These are phyloP conservation scores for Penicillium samsonianum DNA, from an alignment of 495 filamentous ascomycete genomes.

Conservation along the genomic window DNA sequence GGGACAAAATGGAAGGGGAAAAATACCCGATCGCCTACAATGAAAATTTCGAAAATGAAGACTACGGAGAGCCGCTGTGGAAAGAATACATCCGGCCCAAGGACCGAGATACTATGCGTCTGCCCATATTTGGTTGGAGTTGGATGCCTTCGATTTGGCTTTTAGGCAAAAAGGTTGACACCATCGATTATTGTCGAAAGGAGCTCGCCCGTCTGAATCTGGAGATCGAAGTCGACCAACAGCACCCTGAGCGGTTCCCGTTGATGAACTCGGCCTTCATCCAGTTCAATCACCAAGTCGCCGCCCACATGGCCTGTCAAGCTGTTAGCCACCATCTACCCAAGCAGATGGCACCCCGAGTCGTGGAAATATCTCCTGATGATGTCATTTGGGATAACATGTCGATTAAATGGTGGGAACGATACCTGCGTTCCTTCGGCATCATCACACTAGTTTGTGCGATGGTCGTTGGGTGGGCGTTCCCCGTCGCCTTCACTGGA, in stretches of 20 bases:
- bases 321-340: constrained; percentile 88
- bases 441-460: constrained; percentile 67
- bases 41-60: constrained; percentile 63
- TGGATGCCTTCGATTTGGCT: constrained; percentile 82
- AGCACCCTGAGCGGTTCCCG: constrained; percentile 82
- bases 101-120: constrained; percentile 81
- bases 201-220: constrained; percentile 87
- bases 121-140: constrained; percentile 76
- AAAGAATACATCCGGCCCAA: constrained; percentile 76
- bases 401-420: constrained; percentile 94
- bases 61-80: constrained; percentile 71
- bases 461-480: constrained; percentile 87
- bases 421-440: constrained; percentile 70
- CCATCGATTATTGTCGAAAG: constrained; percentile 85
- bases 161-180: constrained; percentile 89
- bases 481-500: constrained; percentile 88
- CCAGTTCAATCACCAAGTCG: constrained; percentile 97
- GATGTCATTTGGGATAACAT: constrained; percentile 99
- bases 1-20: constrained; percentile 40
- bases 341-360: constrained; percentile 89
- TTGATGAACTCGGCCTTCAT: constrained; percentile 98
- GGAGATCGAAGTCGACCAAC: constrained; percentile 91
- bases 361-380: constrained; percentile 88
- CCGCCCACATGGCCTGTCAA: constrained; percentile 97
- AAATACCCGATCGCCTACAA: constrained; percentile 75